Conservation (phyloP, 192 early-diverging fungal genomes). For the Gonapodya prolifera region DNA sequence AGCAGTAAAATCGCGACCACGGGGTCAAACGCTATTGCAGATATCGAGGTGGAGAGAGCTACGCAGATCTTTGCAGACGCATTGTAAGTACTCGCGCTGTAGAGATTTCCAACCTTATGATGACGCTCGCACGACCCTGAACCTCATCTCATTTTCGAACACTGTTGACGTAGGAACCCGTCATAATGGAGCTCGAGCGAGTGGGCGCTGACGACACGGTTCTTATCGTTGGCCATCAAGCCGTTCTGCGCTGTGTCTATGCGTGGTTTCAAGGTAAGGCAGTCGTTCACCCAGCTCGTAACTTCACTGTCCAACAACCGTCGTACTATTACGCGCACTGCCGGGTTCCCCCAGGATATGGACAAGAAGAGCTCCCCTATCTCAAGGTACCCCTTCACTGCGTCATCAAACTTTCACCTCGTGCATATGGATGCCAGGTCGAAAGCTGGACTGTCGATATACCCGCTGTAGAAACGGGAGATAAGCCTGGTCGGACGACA, state of each 20-base stretch:
- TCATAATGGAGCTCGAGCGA: slow-evolving; percentile 83
- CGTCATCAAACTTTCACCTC: slow-evolving; percentile 90
- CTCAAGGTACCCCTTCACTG: slow-evolving; percentile 98
- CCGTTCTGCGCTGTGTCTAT: slow-evolving; percentile 93
- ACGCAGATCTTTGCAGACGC: not conserved
- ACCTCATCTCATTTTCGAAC: slow-evolving; percentile 86
- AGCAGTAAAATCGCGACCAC: slow-evolving; percentile 16
- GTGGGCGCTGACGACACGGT: not conserved
- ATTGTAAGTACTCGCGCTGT: not conserved
- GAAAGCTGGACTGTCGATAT: slow-evolving; percentile 90
- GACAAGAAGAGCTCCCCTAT: slow-evolving; percentile 92
- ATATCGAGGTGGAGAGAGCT: slow-evolving; percentile 48
- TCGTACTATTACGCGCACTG: too few relatives aligned
- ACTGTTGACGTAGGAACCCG: slow-evolving; percentile 83
- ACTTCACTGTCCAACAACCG: too few relatives aligned
- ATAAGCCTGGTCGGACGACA: not conserved
- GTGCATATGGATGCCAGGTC: slow-evolving; percentile 91
- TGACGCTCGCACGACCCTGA: slow-evolving; percentile 38
- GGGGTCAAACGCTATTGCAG: not conserved
- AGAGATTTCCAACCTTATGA: not conserved
- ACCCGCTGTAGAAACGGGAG: slow-evolving; percentile 83
- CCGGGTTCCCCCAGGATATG: too few relatives aligned
- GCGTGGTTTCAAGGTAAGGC: slow-evolving; percentile 78
- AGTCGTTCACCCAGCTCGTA: too few relatives aligned
- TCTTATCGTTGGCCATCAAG: slow-evolving; percentile 15